Base-by-base conservation (phyloP, 495 filamentous ascomycete species). In the Neurospora africana region DNA sequence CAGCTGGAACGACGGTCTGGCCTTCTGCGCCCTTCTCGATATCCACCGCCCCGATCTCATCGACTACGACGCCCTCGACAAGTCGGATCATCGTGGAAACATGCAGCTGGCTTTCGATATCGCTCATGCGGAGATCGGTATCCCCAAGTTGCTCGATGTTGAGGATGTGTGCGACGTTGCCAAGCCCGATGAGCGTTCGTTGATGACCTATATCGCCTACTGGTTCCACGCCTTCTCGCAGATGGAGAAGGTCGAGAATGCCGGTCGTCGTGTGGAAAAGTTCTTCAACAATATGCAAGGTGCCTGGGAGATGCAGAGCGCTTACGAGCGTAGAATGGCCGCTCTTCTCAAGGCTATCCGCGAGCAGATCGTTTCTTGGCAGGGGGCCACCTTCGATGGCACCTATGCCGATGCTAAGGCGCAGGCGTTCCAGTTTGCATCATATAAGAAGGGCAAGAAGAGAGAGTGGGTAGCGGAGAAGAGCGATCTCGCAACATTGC, bases 221-320 rank as follows among this genome's bases (percentile, higher is more conserved):
- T 99, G 96, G 95, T 99, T 98, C 86, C 95, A 99, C 77, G 96
- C 95, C 72, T 99, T 99, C 78, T 97, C 94, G 30, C 94, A 98
- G 78, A 92, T 99, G 88, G 95, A 99, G 81, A 88, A 93, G 74
- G 96, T 99, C 15, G 95, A 99, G 79, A 99, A 98, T 79, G 96
- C 96, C 3, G 95, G 95, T 3, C 88, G 95, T 70, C 88, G 95
- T 72, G 95, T 99, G 3, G 95, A 99, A 84, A 99, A 99, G 83
- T 99, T 99, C 76, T 92, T 98, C 65, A 93, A 92, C 78, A 97
- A 95, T 78, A 98, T 98, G 95, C 93, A 97, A 75, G 95, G 95
- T n/a, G 94, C 95, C 4, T 98, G 96, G 95, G 94, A 96, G 78
- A 99, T 99, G 95, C 93, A 99, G 81, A 95, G 92, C 78, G 91